Base-by-base conservation (phyloP, 768 basidiomycete genomes). In the Kwoniella heveanensis region DNA sequence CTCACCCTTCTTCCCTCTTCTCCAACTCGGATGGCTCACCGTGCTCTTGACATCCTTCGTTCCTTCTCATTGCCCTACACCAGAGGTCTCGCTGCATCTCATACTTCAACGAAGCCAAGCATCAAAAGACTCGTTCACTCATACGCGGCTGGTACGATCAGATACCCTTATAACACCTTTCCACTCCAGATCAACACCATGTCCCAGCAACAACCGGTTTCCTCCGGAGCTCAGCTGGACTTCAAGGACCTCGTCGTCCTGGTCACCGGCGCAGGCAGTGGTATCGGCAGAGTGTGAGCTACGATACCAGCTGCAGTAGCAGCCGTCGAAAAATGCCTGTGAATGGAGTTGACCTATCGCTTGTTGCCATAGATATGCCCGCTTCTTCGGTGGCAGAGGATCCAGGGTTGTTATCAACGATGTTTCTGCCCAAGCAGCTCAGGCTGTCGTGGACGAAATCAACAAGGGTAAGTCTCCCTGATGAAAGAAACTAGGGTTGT, bases 361-460 rank as follows among this genome's bases (percentile, higher is more conserved):
- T n/a, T n/a, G n/a, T n/a, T n/a, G n/a, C n/a, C 48, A 0, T 76
- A 92, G 94, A 8, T 95, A 98, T 81, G 90, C 93, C 1, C 83
- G 91, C 54, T 83, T 94, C 67, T 97, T 92, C 79, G 94, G 92
- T n/a, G 86, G 90, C 10, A 85, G 92, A 55, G 95, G 94, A 6
- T 94, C 95, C 9, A 91, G 90, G 68, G 86, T 98, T 57, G 91
- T 98, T 63, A 91, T 98, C 47, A 98, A 97, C 75, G 96, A 98
- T 78, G 89, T 98, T 76, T 92, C 90, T 71, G 84, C 83, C 36
- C 87, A 87, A 57, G 90, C 91, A 26, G 94, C 94, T 2, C 90
- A 95, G 80, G 90, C 88, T 71, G 91, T 98, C 24, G 94, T 94
- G 7, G 88, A 90, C 67, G 88, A 94, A 81, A 94, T 98, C 74